Evolutionary conservation across 495 filamentous ascomycete species (phyloP).

Genomic region (Choiromyces venosus): DNA sequence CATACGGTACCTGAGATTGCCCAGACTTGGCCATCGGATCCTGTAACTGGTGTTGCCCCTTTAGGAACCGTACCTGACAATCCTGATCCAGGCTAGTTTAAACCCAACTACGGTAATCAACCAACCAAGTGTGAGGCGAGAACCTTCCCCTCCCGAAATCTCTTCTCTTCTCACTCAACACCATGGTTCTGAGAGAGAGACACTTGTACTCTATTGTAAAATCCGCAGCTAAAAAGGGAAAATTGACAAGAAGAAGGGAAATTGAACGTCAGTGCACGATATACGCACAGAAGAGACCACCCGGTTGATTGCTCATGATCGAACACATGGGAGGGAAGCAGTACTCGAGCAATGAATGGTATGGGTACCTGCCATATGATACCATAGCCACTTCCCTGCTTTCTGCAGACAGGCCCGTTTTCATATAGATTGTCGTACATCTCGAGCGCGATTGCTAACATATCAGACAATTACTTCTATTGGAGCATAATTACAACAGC

Average conservation of each 20-base stretch:
- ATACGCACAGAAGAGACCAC: too few relatives aligned
- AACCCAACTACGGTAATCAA: neutral
- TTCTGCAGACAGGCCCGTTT: neutral
- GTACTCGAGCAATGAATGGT: too few relatives aligned
- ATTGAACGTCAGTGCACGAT: too few relatives aligned
- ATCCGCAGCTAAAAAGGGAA: too few relatives aligned
- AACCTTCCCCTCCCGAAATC: neutral
- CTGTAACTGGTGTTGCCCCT: neutral
- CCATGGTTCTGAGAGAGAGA: neutral
- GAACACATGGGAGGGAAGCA: too few relatives aligned
- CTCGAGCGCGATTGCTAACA: neutral
- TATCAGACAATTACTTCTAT: neutral
- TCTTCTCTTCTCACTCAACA: neutral
- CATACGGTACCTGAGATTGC: neutral
- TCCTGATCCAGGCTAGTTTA: neutral
- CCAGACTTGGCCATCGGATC: neutral
- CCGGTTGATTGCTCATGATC: neutral
- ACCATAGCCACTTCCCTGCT: neutral
- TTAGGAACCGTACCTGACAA: neutral
- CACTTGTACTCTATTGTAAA: too few relatives aligned
- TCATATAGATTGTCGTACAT: neutral
- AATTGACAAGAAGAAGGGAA: too few relatives aligned
- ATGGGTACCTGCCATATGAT: too few relatives aligned
- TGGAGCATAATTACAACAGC: neutral
- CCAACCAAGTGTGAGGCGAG: neutral